phyloP scores from a whole-genome alignment of 1,284 basidiomycete species.

The Tranzscheliella williamsii region DNA sequence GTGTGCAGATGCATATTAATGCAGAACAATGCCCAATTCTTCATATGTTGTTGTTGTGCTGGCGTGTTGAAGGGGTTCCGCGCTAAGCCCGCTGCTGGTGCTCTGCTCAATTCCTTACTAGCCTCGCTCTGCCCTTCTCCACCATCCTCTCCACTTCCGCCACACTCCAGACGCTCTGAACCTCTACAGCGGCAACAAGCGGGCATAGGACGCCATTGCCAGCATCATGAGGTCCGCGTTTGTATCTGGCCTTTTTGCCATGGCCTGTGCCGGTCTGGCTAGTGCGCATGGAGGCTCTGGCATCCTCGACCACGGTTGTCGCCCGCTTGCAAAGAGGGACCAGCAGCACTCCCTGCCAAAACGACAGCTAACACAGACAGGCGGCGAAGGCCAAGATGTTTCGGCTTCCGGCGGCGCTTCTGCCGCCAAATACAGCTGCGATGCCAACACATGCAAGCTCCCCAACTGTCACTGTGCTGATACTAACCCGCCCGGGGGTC shows the following conservation, averaged over 20 bases:
- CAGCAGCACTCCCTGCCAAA: slow-evolving; percentile 6
- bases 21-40: no score
- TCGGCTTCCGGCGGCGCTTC: slow-evolving; percentile 35
- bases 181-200: no score
- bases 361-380: slow-evolving; percentile 13
- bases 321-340: slow-evolving; percentile 26
- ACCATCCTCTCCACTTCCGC: no score
- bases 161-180: no score
- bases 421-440: slow-evolving; percentile 52
- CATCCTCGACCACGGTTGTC: slow-evolving; percentile 32
- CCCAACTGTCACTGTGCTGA: slow-evolving; percentile 52
- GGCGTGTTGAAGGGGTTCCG: no score
- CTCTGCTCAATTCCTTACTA: no score
- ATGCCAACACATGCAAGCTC: slow-evolving; percentile 43
- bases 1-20: no score
- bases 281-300: slow-evolving; percentile 15
- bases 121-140: no score
- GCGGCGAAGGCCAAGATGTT: slow-evolving; percentile 40
- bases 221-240: slow-evolving; percentile 19
- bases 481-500: slow-evolving; percentile 52
- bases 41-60: no score
- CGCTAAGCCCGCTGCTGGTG: no score
- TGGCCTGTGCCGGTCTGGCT: slow-evolving; percentile 20
- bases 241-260: slow-evolving; percentile 12
- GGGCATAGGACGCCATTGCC: no score